These are phyloP conservation scores for Austroboletus sp. DNA, from an alignment of 1,284 basidiomycete genomes.

Conservation along the genomic window DNA sequence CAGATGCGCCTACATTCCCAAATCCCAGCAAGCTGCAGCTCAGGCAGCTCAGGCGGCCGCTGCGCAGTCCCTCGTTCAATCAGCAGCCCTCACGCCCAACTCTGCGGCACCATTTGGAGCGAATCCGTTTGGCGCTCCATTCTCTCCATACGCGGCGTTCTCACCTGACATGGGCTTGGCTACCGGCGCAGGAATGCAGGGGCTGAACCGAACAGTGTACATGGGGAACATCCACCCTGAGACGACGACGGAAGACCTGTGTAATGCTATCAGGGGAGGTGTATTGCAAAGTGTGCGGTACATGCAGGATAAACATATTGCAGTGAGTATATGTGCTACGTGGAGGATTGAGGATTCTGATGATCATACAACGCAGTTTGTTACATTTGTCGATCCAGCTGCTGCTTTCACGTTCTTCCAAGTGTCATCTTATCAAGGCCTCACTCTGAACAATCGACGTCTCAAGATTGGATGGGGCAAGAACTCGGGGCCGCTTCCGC, in stretches of 20 bases:
- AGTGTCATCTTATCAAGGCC: constrained; percentile 77
- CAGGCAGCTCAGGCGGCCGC: constrained; percentile 78
- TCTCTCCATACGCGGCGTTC: constrained; percentile 57
- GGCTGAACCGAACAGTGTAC: constrained; percentile 84
- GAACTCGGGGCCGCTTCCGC: constrained; percentile 77
- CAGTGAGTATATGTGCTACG: constrained; percentile 43
- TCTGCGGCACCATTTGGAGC: constrained; percentile 18
- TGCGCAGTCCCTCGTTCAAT: constrained; percentile 68
- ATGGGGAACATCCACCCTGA: constrained; percentile 91
- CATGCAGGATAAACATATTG: constrained; percentile 91
- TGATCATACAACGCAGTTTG: constrained; percentile 50
- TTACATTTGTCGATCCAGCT: constrained; percentile 84
- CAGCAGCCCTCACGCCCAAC: constrained; percentile 36
- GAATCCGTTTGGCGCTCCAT: constrained; percentile 35
- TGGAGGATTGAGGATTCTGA: constrained; percentile 2
- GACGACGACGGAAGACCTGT: constrained; percentile 85
- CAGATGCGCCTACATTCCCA: constrained; percentile 89
- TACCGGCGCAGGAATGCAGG: constrained; percentile 37
- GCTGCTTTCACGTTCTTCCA: constrained; percentile 90
- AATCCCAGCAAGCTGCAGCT: constrained; percentile 78
- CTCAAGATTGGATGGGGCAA: constrained; percentile 95
- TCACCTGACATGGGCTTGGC: constrained; percentile 46
- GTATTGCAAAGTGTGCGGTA: constrained; percentile 85
- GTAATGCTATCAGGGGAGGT: constrained; percentile 88
- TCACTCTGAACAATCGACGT: constrained; percentile 83